phyloP scores from a whole-genome alignment of 2,329 filamentous ascomycete genomes.

The Epichloe glyceriae region DNA sequence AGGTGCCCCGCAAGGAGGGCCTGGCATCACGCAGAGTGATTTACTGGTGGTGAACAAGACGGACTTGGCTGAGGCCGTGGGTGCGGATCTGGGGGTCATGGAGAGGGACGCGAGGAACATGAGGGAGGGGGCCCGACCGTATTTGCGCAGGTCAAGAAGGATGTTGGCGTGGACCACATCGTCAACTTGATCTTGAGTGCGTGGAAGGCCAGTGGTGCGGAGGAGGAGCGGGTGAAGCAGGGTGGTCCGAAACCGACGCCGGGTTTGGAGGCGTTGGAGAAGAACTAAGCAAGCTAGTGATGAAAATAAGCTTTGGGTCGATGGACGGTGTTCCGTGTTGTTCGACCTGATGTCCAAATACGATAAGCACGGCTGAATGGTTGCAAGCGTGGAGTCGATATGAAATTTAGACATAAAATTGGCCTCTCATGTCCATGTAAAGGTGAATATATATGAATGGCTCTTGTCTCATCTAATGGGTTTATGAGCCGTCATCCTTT shows the following conservation, averaged over 20 bases:
- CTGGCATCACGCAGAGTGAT: slow-evolving; percentile 93
- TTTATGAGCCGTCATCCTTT: too few relatives aligned
- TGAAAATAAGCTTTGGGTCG: too few relatives aligned
- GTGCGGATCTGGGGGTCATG: slow-evolving; percentile 86
- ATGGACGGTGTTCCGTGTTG: too few relatives aligned
- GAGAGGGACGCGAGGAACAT: slow-evolving; percentile 90
- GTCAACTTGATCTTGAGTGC: slow-evolving; percentile 79
- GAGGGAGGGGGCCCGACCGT: slow-evolving; percentile 87
- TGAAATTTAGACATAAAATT: too few relatives aligned
- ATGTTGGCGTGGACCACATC: slow-evolving; percentile 73
- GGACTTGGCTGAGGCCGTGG: slow-evolving; percentile 79
- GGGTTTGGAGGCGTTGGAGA: slow-evolving; percentile 34
- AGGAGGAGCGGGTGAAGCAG: slow-evolving; percentile 38
- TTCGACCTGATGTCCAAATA: too few relatives aligned
- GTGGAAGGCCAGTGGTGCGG: slow-evolving; percentile 82
- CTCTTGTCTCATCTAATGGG: too few relatives aligned
- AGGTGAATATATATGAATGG: too few relatives aligned
- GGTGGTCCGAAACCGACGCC: slow-evolving; percentile 47
- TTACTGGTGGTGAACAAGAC: slow-evolving; percentile 94
- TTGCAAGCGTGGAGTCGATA: too few relatives aligned
- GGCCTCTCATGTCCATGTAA: too few relatives aligned
- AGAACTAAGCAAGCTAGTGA: slow-evolving; percentile 1
- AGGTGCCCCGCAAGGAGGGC: slow-evolving; percentile 89
- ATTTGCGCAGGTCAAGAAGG: slow-evolving; percentile 94
- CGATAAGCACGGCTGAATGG: too few relatives aligned